Base-by-base conservation (phyloP, 2,329 filamentous ascomycete genomes). In the Gyromitra esculenta region DNA sequence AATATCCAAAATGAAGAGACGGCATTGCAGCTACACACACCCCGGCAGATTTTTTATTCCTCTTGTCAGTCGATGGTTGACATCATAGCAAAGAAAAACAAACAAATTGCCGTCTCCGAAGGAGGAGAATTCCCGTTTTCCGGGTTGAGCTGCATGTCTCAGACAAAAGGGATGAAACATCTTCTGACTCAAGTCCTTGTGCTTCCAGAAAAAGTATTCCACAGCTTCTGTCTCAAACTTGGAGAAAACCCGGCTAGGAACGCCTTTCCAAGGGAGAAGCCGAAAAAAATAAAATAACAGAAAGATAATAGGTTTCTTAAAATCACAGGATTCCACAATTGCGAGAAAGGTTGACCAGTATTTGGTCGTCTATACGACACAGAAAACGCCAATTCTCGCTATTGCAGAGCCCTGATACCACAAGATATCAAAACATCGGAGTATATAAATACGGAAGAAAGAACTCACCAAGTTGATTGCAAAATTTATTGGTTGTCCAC, bases 401-500 rank as follows among this genome's bases (percentile, higher is more conserved):
- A 72, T 7, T 88, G 73, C 79, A 86, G 88, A 7, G 35, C 87
- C 69, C 1, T 90, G 87, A 68, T 86, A 85, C 84, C 86, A 87
- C 0, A 84, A 85, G 1, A 85, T 86, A 3, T 18, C 13, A n/a
- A 25, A 52, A 18, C 25, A 31, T 31, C 25, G 25, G 18, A 21
- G 9, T 5, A 11, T 13, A n/a, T 48, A 37, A 74, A 57, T 25
- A 11, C 37, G 8, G 35, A n/a, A 52, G 18, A 39, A 37, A 60
- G 13, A 60, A 18, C 65, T 31, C 57, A 77, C 75, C 63, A 25
- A 89, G 84, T 75, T 87, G 86, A 79, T 89, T 89, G 78, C 88
- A 87, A 77, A 86, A 88, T 70, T 87, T 85, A 45, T 87, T 87
- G 21, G 85, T 87, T 80, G 87, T 85, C 85, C 86, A 88, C 59